Evolutionary conservation across 2,329 filamentous ascomycete species (phyloP).

Genomic region (Didymellaceae sp.): DNA sequence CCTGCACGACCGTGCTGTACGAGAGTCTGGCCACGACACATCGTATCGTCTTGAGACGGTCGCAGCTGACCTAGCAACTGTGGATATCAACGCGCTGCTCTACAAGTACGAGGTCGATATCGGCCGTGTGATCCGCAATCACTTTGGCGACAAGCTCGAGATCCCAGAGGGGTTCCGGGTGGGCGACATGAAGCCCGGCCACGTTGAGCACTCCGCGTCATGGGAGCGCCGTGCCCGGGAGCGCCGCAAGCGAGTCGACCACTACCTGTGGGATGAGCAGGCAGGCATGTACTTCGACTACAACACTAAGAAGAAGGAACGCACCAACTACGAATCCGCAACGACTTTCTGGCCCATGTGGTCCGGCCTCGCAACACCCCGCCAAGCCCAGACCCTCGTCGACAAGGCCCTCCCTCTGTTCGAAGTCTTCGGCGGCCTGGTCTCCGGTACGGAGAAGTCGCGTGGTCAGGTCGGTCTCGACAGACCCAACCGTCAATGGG

Average conservation of each 20-base stretch:
- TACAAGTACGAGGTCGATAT: conserved; percentile 99
- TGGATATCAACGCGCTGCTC: conserved; percentile 91
- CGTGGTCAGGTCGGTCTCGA: conserved; percentile 80
- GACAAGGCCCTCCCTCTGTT: conserved; percentile 82
- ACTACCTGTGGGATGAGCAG: conserved; percentile 90
- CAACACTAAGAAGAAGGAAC: conserved; percentile 80
- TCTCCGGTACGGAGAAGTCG: conserved; percentile 88
- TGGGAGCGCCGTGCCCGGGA: conserved; percentile 91
- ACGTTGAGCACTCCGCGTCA: conserved; percentile 79
- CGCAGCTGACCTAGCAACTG: conserved; percentile 81
- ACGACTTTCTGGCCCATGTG: conserved; percentile 98
- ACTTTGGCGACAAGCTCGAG: conserved; percentile 82
- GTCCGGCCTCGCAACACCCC: conserved; percentile 85
- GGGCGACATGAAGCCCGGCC: conserved; percentile 66
- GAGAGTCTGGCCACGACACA: conserved; percentile 96
- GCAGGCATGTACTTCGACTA: conserved; percentile 99
- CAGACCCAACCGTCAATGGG: conserved; percentile 95
- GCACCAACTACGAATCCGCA: conserved; percentile 83
- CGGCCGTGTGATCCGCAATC: conserved; percentile 78
- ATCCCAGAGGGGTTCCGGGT: conserved; percentile 84
- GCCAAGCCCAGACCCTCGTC: conserved; percentile 85
- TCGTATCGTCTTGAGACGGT: conserved; percentile 90
- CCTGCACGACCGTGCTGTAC: conserved; percentile 90
- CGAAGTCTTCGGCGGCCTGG: conserved; percentile 84
- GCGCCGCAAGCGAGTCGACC: conserved; percentile 85